Conservation (phyloP, 2,329 filamentous ascomycete genomes). For the Helotiales sp. region DNA sequence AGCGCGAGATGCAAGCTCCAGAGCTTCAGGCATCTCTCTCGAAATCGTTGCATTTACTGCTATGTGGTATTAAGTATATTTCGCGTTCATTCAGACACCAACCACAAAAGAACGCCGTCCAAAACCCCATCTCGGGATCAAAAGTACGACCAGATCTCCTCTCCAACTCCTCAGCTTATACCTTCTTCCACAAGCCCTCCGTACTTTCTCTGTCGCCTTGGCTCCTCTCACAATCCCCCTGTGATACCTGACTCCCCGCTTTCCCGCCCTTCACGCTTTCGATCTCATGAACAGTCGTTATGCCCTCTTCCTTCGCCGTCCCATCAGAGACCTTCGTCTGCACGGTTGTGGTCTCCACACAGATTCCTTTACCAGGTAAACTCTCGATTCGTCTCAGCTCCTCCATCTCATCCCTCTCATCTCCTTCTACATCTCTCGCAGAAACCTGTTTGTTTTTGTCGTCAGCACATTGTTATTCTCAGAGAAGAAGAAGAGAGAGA, state of each 20-base stretch:
- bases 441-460: too few species aligned
- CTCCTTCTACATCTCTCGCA: conserved; percentile 3
- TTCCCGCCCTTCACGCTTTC: neutral
- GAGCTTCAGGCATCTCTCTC: too few species aligned
- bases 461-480: too few species aligned
- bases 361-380: conserved; percentile 17
- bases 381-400: conserved; percentile 8
- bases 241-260: neutral
- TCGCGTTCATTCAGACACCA: neutral
- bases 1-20: too few species aligned
- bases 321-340: neutral
- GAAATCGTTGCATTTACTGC: too few species aligned
- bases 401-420: neutral
- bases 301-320: neutral
- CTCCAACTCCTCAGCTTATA: neutral
- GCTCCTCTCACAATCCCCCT: neutral
- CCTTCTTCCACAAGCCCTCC: conserved; percentile 7
- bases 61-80: neutral
- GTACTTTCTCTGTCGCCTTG: conserved; percentile 3
- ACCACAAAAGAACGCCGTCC: neutral
- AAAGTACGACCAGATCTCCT: neutral
- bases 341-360: conserved; percentile 14
- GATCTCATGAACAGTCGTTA: neutral
- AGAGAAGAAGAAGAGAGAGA: too few species aligned
- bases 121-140: neutral